Evolutionary conservation across 495 filamentous ascomycete genomes (phyloP), one percentile per base, ranked within the genome.

Genomic region (Tetracladium setigerum): DNA sequence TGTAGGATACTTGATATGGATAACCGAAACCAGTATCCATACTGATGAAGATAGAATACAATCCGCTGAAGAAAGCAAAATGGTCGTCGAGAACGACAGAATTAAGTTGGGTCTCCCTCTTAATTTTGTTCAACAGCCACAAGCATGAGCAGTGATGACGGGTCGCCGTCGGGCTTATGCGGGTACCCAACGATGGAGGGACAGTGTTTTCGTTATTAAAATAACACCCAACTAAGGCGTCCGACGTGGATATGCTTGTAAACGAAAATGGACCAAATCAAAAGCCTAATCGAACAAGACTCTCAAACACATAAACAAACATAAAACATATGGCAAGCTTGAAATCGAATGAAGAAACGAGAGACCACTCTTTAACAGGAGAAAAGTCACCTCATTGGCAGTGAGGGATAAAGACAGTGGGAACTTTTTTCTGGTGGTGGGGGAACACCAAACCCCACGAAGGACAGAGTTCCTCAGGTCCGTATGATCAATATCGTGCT

Each of bases 401-500:
- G 54, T 51, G 47, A 47, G 54, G 44, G 52, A 47, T 40, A 50
- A 47, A 39, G 51, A 40, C 47, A 53, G 30, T 38, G 51, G 47
- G 46, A 34, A 50, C 40, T 34, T 40, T 15, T 24, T 31, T 44
- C 58, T 27, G 22, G 22, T 27, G 22, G 64, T 64, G 22, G 49
- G 50, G 46, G 43, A 40, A 9, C 38, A 44, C 39, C 55, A 50
- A 48, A 58, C 55, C 22, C 22, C 22, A 27, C 22, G 22, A 27
- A 27, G 22, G 55, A 54, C 44, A 22, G 52, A 61, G 44, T 60
- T 58, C 59, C 58, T 60, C 61, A 61, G 53, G 66, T 62, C 59
- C 61, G 61, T 65, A 58, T 66, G 65, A 69, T 65, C 61, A 64
- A 57, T 62, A 62, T 67, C 62, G 59, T 65, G 65, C 65, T 55